Base-by-base conservation (phyloP, 345 rosid species). In the Euphorbia lathyris region DNA sequence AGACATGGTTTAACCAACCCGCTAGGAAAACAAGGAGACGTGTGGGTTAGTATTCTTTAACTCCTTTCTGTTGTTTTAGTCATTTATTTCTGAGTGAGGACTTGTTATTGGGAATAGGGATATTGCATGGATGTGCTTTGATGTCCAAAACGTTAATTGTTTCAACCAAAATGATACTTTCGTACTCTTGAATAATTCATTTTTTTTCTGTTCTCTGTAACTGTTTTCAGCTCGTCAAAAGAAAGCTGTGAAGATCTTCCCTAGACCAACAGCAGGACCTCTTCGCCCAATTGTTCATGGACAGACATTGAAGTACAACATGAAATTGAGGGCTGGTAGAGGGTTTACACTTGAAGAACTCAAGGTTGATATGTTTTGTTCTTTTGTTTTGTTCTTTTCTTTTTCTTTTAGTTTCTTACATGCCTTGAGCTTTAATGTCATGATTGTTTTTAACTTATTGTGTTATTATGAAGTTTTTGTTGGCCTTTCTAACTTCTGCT, bases 331-430 rank as follows among this genome's bases (percentile, higher is more conserved):
- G 79, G 91, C 96, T 74, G 96, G 98, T 4, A 83, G 79, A 72
- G 98, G 98, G 0, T 93, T 91, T 75, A 78, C 94, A 30, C 96
- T 91, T 2, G 98, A 93, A 75, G 98, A 93, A 67, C 97, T 91
- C 51, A 93, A 93, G 97, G 98, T 93, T 1, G 42, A 30, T 38
- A 5, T 55, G 4, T 59, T 36, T 61, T 40, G 17, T 34, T n/a
- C n/a, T n/a, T n/a, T n/a, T n/a, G n/a, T n/a, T n/a, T n/a, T n/a
- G n/a, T 48, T 26, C 9, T 56, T 3, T 63, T 7, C 27, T 9
- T 20, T 36, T 61, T 9, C 20, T 6, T 9, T 13, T 63, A 12
- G 1, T 62, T 5, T 42, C 19, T 63, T 9, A 62, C 16, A 11
- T 34, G 25, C 27, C 25, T 61, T 61, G 47, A 19, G 25, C 36